These are phyloP conservation scores for Anthoceros angustus DNA, from an alignment of 225 moss, liverwort and hornwort species.

Conservation along the genomic window DNA sequence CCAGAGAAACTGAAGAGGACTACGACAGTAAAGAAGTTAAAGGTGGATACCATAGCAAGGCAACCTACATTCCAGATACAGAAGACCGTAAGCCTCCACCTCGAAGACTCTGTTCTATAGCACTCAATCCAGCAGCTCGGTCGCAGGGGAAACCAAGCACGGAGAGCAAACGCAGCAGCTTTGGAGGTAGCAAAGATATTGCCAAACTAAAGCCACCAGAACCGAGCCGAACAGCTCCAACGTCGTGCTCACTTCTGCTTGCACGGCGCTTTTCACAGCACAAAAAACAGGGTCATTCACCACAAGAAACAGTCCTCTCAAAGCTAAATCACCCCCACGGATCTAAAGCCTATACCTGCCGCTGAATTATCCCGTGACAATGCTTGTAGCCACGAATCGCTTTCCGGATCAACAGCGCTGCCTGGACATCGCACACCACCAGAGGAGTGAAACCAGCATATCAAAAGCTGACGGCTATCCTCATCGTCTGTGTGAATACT, in stretches of 20 bases:
- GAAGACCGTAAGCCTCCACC: slow-evolving; percentile 94
- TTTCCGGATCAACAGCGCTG: slow-evolving; percentile 71
- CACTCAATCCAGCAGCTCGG: slow-evolving; percentile 58
- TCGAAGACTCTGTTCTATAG: slow-evolving; percentile 61
- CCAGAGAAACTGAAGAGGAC: background rate
- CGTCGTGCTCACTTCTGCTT: slow-evolving; percentile 73
- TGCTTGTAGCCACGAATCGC: slow-evolving; percentile 81
- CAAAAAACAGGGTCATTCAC: background rate
- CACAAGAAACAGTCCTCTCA: background rate
- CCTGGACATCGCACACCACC: slow-evolving; percentile 28
- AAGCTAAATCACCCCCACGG: background rate
- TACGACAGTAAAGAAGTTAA: too few species aligned
- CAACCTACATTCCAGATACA: slow-evolving; percentile 80
- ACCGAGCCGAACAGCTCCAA: slow-evolving; percentile 77
- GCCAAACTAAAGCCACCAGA: slow-evolving; percentile 94
- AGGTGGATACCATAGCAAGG: background rate
- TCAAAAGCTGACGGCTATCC: background rate
- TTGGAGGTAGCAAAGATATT: slow-evolving; percentile 74
- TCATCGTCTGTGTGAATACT: slow-evolving; percentile 7
- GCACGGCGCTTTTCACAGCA: slow-evolving; percentile 35
- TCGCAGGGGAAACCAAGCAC: slow-evolving; percentile 87
- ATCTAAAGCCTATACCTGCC: slow-evolving; percentile 27
- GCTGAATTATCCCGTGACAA: slow-evolving; percentile 64
- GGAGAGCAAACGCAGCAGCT: slow-evolving; percentile 63
- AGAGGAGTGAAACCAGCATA: background rate